phyloP scores from a whole-genome alignment of 192 early-diverging fungal species.

The Entophlyctis luteolus region DNA sequence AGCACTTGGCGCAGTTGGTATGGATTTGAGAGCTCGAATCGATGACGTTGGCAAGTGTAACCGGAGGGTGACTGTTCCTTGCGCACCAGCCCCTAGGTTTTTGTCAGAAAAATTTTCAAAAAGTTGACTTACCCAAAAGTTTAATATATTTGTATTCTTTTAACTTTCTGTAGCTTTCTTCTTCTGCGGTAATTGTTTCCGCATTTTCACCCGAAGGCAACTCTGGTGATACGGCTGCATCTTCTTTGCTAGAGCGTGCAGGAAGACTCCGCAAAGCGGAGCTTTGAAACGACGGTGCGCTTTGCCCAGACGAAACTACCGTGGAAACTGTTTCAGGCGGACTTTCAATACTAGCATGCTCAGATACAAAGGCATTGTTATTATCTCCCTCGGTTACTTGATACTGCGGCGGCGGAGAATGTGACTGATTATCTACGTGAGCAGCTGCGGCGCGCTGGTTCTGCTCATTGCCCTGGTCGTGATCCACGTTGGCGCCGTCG shows the following conservation, averaged over 20 bases:
- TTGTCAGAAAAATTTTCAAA: neutral
- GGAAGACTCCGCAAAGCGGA: neutral
- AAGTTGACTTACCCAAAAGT: slow-evolving; percentile 2
- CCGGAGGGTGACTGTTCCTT: slow-evolving; percentile 25
- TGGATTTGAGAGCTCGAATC: slow-evolving; percentile 18
- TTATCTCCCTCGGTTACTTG: too few species aligned
- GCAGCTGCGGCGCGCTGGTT: too few species aligned
- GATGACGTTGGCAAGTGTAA: slow-evolving; percentile 18
- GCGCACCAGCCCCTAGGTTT: slow-evolving; percentile 15
- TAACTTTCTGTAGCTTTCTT: neutral
- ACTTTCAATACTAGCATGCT: neutral
- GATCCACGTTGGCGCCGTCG: too few species aligned
- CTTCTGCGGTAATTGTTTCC: neutral
- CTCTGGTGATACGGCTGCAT: too few species aligned
- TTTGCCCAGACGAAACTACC: neutral
- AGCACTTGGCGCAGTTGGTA: neutral
- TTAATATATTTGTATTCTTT: slow-evolving; percentile 31
- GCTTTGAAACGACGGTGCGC: neutral
- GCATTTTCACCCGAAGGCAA: neutral
- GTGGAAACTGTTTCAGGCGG: neutral
- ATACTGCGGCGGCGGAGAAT: too few species aligned
- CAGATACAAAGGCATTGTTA: too few species aligned
- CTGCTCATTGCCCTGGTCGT: too few species aligned
- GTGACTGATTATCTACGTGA: too few species aligned
- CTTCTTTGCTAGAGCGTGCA: too few species aligned